Percentiles rank a stretch among this genome's conserved stretches.
Conservation (phyloP, 2,329 filamentous ascomycete species). For the Tolypocladium inflatum region DNA sequence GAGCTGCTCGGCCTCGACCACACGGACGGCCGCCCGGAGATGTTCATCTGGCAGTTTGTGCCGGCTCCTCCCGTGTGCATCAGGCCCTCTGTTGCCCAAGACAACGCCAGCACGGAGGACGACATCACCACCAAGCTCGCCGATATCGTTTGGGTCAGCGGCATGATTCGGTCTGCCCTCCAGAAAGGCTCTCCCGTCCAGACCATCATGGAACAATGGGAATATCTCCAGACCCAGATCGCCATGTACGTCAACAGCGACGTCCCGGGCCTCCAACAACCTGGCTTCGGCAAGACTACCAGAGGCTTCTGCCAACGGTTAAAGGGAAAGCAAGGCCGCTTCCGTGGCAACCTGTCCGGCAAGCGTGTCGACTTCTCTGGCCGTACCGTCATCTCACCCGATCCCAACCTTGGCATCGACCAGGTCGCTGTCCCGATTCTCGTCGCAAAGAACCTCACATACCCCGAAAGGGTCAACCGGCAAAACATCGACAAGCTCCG, state of each 20-base stretch:
- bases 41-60: constrained; percentile 96
- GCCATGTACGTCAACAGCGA: constrained; percentile 98
- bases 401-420: constrained; percentile 88
- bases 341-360: constrained; percentile 91
- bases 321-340: constrained; percentile 95
- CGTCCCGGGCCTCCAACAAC: constrained; percentile 82
- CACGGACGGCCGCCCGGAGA: constrained; percentile 79
- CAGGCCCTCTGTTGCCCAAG: constrained; percentile 85
- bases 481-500: constrained; percentile 80
- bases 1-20: constrained; percentile 86
- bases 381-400: constrained; percentile 92
- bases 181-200: constrained; percentile 75
- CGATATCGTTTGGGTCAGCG: constrained; percentile 89
- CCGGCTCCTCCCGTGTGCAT: constrained; percentile 93
- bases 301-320: constrained; percentile 90
- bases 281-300: constrained; percentile 78
- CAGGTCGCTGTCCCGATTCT: constrained; percentile 85
- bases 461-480: constrained; percentile 77
- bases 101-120: constrained; percentile 88
- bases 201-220: constrained; percentile 97
- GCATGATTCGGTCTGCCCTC: constrained; percentile 73
- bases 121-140: constrained; percentile 95
- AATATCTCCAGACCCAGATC: constrained; percentile 89
- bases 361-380: constrained; percentile 99
- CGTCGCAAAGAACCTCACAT: constrained; percentile 94